phyloP scores from a whole-genome alignment of 2,329 filamentous ascomycete species.

The Hirsutella rhossiliensis region DNA sequence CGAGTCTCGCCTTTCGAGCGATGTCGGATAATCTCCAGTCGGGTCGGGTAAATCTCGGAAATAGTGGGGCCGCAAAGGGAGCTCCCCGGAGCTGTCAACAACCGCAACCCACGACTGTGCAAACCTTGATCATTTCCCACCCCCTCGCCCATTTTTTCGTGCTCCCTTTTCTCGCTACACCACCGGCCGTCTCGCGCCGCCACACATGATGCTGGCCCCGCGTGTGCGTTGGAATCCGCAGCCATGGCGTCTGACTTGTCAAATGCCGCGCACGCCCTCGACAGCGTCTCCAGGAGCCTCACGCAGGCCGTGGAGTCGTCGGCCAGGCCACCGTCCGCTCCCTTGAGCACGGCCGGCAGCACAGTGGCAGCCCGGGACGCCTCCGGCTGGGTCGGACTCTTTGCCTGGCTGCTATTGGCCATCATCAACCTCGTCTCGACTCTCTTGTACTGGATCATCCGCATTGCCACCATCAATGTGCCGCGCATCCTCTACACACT shows the following conservation, averaged over 20 bases:
- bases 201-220: conserved; percentile 24
- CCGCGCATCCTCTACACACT: conserved; percentile 83
- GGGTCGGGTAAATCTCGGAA: conserved; percentile 4
- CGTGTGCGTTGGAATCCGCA: conserved; percentile 16
- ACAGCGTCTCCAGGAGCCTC: conserved; percentile 19
- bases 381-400: conserved; percentile 44
- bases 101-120: conserved; percentile 3
- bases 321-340: conserved; percentile 20
- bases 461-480: conserved; percentile 76
- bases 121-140: background rate
- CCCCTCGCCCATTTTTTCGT: background rate
- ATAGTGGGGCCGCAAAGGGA: background rate
- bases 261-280: conserved; percentile 21
- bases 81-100: conserved; percentile 1
- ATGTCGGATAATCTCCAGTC: background rate
- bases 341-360: conserved; percentile 22
- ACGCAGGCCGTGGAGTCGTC: conserved; percentile 18
- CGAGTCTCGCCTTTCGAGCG: background rate
- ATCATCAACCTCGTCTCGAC: conserved; percentile 44
- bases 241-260: conserved; percentile 29
- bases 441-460: conserved; percentile 66
- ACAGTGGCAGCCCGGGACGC: conserved; percentile 25
- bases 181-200: conserved; percentile 11
- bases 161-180: conserved; percentile 4
- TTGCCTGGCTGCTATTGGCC: conserved; percentile 42